Percentiles rank a stretch among this genome's conserved stretches.
These are phyloP conservation scores for Xylaria multiplex DNA, from an alignment of 2,329 filamentous ascomycete genomes.

Conservation along the genomic window DNA sequence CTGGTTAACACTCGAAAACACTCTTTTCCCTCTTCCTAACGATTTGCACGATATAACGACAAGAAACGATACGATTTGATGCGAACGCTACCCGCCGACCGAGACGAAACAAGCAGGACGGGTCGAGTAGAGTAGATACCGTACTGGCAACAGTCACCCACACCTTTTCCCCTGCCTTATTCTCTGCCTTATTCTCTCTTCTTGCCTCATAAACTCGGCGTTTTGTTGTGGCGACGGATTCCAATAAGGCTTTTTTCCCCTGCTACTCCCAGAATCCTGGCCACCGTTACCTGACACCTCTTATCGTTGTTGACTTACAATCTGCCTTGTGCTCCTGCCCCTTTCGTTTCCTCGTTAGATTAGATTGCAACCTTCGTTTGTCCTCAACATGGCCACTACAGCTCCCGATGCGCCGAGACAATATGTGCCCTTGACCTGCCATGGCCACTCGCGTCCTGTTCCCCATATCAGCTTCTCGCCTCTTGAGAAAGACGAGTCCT, in stretches of 20 bases:
- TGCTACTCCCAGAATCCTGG: not conserved
- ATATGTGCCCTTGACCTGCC: slow-evolving; percentile 90
- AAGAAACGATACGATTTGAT: slow-evolving; percentile 34
- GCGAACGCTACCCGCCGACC: slow-evolving; percentile 17
- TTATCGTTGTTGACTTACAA: not conserved
- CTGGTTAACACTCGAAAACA: not conserved
- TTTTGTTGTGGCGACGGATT: slow-evolving; percentile 13
- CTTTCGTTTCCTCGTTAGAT: not conserved
- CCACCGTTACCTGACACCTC: not conserved
- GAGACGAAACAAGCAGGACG: slow-evolving; percentile 27
- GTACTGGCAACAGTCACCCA: slow-evolving; percentile 34
- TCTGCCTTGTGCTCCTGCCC: not conserved
- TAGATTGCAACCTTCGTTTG: not conserved
- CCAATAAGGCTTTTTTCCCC: not conserved
- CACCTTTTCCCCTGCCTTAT: not conserved
- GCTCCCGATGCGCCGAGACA: slow-evolving; percentile 51
- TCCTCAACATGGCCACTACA: slow-evolving; percentile 39
- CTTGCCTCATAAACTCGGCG: not conserved
- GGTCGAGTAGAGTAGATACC: slow-evolving; percentile 32
- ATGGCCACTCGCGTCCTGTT: slow-evolving; percentile 92
- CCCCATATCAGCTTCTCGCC: slow-evolving; percentile 91
- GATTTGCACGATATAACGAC: slow-evolving; percentile 39
- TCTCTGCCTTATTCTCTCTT: slow-evolving; percentile 1
- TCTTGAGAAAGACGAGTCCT: slow-evolving; percentile 82
- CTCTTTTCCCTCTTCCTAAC: slow-evolving; percentile 22